Conservation (phyloP, 2,329 filamentous ascomycete genomes). For the Colletotrichum viniferum region DNA sequence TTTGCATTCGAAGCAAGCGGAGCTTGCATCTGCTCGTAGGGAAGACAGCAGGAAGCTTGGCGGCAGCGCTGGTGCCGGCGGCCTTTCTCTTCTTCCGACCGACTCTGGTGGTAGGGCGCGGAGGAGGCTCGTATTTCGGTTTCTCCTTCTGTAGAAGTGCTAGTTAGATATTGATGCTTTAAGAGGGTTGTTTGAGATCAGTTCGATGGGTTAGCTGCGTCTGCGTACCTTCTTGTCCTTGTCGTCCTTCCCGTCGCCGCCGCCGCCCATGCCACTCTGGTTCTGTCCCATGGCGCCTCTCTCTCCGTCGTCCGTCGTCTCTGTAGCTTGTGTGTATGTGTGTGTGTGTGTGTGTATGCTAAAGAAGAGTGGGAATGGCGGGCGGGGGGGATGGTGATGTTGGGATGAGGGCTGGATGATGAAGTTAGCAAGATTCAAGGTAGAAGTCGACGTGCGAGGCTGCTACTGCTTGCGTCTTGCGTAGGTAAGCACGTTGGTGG, state of each 20-base stretch:
- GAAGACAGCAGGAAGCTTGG: constrained; percentile 92
- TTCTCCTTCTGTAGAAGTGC: constrained; percentile 81
- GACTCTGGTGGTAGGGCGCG: constrained; percentile 93
- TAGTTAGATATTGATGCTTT: not conserved
- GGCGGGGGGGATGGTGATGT: too few species aligned
- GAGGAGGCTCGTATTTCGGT: constrained; percentile 99
- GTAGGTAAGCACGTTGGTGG: constrained; percentile 4
- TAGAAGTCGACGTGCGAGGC: constrained; percentile 25
- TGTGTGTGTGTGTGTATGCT: too few species aligned
- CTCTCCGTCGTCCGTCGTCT: constrained; percentile 30
- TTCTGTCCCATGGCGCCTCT: constrained; percentile 71
- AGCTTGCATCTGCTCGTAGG: constrained; percentile 98
- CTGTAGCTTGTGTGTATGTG: not conserved
- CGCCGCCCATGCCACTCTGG: constrained; percentile 85
- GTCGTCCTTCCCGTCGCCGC: constrained; percentile 78
- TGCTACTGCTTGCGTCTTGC: constrained; percentile 17
- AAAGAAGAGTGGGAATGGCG: too few species aligned
- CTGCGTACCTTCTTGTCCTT: constrained; percentile 88
- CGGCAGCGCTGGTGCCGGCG: constrained; percentile 89
- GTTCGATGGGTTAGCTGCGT: not conserved
- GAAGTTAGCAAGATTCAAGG: too few species aligned
- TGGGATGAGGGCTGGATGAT: too few species aligned
- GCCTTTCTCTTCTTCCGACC: constrained; percentile 98
- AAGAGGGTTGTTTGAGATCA: not conserved
- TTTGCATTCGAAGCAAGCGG: constrained; percentile 95